A percentile compares a stretch with the other conserved stretches of the same genome.
Conservation (phyloP, 2,329 filamentous ascomycete species). For the Sporothrix globosa region DNA sequence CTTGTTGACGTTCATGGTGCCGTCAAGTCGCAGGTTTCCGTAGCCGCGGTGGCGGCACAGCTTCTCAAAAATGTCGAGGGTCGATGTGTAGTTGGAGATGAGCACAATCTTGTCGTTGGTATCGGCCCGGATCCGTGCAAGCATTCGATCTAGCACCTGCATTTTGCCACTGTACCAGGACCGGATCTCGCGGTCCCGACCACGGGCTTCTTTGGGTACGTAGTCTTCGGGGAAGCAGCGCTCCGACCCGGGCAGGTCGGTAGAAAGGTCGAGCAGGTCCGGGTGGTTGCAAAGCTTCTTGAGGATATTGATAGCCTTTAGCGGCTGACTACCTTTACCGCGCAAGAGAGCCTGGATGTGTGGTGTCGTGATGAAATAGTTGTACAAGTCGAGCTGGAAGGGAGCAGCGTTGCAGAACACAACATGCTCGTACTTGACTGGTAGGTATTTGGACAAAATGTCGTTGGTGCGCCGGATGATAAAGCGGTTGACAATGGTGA, state of each 20-base stretch:
- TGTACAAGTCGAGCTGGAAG: conserved; percentile 92
- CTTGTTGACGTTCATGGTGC: conserved; percentile 97
- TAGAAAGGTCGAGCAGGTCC: conserved; percentile 80
- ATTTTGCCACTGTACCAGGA: conserved; percentile 98
- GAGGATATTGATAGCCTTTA: conserved; percentile 94
- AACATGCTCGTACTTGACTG: conserved; percentile 98
- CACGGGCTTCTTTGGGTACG: conserved; percentile 81
- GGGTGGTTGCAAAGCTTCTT: conserved; percentile 99
- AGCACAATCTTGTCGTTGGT: conserved; percentile 99
- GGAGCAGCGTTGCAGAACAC: conserved; percentile 95
- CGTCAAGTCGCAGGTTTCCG: conserved; percentile 85
- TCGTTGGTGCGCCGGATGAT: conserved; percentile 98
- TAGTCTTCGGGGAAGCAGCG: conserved; percentile 81
- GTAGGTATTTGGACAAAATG: conserved; percentile 94
- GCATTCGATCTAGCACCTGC: conserved; percentile 96
- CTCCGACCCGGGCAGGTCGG: conserved; percentile 87
- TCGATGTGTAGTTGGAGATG: conserved; percentile 98
- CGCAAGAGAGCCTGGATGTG: conserved; percentile 89
- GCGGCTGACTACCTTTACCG: conserved; percentile 91
- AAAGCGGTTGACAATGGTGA: conserved; percentile 91
- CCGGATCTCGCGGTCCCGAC: conserved; percentile 88
- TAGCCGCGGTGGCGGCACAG: conserved; percentile 85
- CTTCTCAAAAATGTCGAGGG: conserved; percentile 89
- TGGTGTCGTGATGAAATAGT: conserved; percentile 94
- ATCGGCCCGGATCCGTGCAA: conserved; percentile 90